Evolutionary conservation across 2,329 filamentous ascomycete species (phyloP).

Genomic region (Helotiales sp.): DNA sequence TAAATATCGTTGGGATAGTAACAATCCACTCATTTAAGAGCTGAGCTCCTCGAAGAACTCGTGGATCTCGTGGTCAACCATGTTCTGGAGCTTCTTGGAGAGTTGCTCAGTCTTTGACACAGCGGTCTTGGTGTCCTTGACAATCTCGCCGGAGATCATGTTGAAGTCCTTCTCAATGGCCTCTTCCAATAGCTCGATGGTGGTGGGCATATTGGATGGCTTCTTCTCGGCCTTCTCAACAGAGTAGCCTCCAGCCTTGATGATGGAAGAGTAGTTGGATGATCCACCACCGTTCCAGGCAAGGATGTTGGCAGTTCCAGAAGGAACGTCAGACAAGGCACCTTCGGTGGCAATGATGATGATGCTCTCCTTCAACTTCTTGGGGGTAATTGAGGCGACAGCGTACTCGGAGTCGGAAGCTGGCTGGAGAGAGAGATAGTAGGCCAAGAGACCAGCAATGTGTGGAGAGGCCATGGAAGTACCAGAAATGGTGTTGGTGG

Average conservation of each 20-base stretch:
- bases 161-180: conserved; percentile 58
- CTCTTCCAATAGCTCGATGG: conserved; percentile 61
- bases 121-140: conserved; percentile 53
- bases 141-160: conserved; percentile 56
- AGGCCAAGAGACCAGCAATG: conserved; percentile 93
- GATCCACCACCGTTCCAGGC: conserved; percentile 98
- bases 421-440: conserved; percentile 96
- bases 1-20: conserved; percentile 19
- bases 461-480: conserved; percentile 99
- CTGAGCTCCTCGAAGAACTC: conserved; percentile 55
- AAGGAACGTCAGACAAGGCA: conserved; percentile 78
- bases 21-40: conserved; percentile 24
- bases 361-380: conserved; percentile 89
- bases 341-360: conserved; percentile 79
- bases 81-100: conserved; percentile 61
- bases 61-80: conserved; percentile 61
- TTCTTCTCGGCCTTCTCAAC: conserved; percentile 46
- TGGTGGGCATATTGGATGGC: conserved; percentile 47
- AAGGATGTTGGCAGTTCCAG: conserved; percentile 87
- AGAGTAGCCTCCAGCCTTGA: conserved; percentile 72
- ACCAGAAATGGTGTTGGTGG: conserved; percentile 98
- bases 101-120: conserved; percentile 60
- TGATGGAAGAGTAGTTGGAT: conserved; percentile 84
- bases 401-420: conserved; percentile 87
- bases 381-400: conserved; percentile 84